These are phyloP conservation scores for Phytophthora macrochlamydospora DNA, from an alignment of 352 stramenopile genomes.

Conservation along the genomic window DNA sequence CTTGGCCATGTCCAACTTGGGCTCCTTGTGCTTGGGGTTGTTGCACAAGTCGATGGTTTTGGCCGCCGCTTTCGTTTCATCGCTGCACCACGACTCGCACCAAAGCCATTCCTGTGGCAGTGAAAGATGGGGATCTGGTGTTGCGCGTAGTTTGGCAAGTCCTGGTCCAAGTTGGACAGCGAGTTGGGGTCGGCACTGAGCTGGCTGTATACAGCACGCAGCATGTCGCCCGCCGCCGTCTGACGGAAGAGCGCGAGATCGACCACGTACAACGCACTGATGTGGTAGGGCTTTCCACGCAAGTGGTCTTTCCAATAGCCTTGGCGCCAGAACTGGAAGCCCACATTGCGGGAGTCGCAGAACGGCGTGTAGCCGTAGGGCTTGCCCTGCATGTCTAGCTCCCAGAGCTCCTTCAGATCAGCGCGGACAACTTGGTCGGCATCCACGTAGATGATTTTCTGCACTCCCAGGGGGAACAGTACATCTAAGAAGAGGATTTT, in stretches of 20 bases:
- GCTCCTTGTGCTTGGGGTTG: conserved; percentile 99
- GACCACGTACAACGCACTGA: conserved; percentile 99
- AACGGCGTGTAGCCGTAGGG: conserved; percentile 99
- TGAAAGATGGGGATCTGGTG: conserved; percentile 97
- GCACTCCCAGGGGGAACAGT: conserved; percentile 98
- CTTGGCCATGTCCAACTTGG: conserved; percentile 99
- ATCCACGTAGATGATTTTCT: conserved; percentile 99
- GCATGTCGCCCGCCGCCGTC: conserved; percentile 95
- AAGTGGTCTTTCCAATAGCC: conserved; percentile 99
- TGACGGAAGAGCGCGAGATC: conserved; percentile 96
- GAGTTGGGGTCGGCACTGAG: conserved; percentile 98
- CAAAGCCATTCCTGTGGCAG: conserved; percentile 99
- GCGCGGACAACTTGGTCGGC: conserved; percentile 98
- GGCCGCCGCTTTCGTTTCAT: conserved; percentile 95
- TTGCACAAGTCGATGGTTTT: conserved; percentile 99
- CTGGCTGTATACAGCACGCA: conserved; percentile 96
- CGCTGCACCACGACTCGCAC: conserved; percentile 99
- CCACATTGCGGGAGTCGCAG: conserved; percentile 96
- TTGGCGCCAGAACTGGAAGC: conserved; percentile 98
- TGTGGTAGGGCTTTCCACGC: conserved; percentile 98
- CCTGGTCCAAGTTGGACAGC: conserved; percentile 99
- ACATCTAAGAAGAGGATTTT: conserved; percentile 99
- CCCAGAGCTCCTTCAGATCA: conserved; percentile 98
- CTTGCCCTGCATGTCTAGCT: conserved; percentile 96
- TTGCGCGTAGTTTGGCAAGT: conserved; percentile 99